Base-by-base conservation (phyloP, 1,284 basidiomycete species). In the Phlebopus sp. region DNA sequence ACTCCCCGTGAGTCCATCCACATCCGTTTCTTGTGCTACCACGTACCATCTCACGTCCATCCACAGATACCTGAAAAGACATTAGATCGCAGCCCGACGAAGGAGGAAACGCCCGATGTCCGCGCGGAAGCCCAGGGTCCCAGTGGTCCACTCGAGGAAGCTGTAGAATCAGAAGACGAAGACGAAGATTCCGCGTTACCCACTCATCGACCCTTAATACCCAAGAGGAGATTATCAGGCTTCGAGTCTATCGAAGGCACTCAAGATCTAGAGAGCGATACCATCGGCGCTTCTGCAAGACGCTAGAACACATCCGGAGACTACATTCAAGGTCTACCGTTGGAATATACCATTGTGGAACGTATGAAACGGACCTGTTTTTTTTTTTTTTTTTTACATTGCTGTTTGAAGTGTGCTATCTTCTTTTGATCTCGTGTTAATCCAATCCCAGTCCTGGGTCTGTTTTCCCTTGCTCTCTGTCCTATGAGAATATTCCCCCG, bases 41-140 rank as follows among this genome's bases (percentile, higher is more conserved):
- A 9, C 18, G 5, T 25, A 5, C 32, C 40, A 36, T 50, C 17
- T 19, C 4, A n/a, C n/a, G n/a, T n/a, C n/a, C n/a, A n/a, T n/a
- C n/a, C 42, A 15, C 37, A 85, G 83, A 80, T 86, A 32, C 83
- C 83, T 0, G 83, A 85, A 53, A 79, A 78, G 54, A 58, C 66
- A 4, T 67, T 86, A 2, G 83, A 80, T 10, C 55, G 66, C 47
- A 55, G 54, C 19, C 53, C 50, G 6, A 34, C 35, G 34, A 47
- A 34, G 42, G 54, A 29, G 11, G 45, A 2, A 6, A 42, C 41
- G 13, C 44, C 40, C 17, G 42, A 7, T 10, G 36, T 49, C 18
- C 45, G 9, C n/a, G 43, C 19, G 6, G 58, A 56, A 37, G 45
- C 50, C 15, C 60, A 46, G 27, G 25, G 32, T n/a, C 19, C 37